Evolutionary conservation across 805 yeast genomes (phyloP).

Genomic region (Cyberlindnera euphorbiiphila): DNA sequence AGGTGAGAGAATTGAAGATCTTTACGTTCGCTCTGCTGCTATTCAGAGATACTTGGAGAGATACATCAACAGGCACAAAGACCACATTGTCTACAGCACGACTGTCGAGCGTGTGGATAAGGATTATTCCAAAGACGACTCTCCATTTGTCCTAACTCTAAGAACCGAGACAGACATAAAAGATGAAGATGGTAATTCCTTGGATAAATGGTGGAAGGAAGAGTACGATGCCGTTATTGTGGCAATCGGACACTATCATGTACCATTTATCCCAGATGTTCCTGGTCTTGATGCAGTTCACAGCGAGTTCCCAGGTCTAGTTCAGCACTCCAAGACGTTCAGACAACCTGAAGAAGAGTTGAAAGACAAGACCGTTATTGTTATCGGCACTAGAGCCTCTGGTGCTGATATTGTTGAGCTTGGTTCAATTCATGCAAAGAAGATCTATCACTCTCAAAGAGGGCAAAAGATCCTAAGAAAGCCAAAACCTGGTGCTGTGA

Average conservation of each 20-base stretch:
- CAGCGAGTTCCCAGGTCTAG: conserved; percentile 15
- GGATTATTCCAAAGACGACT: conserved; percentile 13
- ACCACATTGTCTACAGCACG: conserved; percentile 30
- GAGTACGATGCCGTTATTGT: conserved; percentile 41
- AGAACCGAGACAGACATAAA: conserved; percentile 26
- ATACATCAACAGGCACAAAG: conserved; percentile 35
- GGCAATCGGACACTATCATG: conserved; percentile 54
- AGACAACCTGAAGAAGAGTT: conserved; percentile 19
- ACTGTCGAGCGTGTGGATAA: conserved; percentile 37
- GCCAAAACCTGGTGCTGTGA: conserved; percentile 26
- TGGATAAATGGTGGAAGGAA: conserved; percentile 37
- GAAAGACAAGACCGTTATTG: conserved; percentile 37
- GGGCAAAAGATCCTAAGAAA: conserved; percentile 34
- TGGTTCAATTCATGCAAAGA: conserved; percentile 11
- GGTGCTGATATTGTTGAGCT: conserved; percentile 52
- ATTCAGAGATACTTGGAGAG: conserved; percentile 51
- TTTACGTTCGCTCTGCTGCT: conserved; percentile 47
- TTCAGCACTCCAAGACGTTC: conserved; percentile 32
- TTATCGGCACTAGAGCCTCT: conserved; percentile 66
- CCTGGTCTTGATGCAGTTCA: conserved; percentile 39
- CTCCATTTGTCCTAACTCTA: conserved; percentile 31
- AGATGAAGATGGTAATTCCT: conserved; percentile 19
- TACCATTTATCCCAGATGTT: conserved; percentile 49
- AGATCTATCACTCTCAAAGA: conserved; percentile 33
- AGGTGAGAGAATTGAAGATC: conserved; percentile 31